These are phyloP conservation scores for Trametes punicea DNA, from an alignment of 768 basidiomycete species.

Conservation along the genomic window DNA sequence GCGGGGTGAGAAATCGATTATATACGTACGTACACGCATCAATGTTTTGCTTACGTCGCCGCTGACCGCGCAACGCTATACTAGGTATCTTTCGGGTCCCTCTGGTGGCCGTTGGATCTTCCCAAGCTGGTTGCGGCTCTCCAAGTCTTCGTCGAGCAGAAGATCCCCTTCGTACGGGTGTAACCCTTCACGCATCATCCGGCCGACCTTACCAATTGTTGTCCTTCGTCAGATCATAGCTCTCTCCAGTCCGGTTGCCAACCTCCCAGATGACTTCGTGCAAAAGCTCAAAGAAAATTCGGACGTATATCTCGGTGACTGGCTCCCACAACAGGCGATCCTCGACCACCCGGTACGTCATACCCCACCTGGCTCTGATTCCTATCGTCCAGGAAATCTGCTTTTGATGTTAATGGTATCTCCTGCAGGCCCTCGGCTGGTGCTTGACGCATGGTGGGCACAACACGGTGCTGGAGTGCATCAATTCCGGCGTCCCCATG, in stretches of 20 bases:
- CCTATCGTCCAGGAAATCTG: neutral
- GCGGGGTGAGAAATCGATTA: neutral
- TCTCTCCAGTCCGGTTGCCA: neutral
- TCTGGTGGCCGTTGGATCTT: constrained; percentile 6
- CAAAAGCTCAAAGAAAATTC: neutral
- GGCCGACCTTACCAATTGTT: neutral
- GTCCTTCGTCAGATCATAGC: neutral
- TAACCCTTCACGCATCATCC: neutral
- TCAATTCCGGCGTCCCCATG: constrained; percentile 2
- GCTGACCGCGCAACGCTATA: neutral
- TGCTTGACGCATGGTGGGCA: constrained; percentile 10
- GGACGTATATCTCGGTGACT: neutral
- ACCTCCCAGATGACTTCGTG: neutral
- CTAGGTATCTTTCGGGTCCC: constrained; percentile 1
- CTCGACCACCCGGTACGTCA: constrained; percentile 1
- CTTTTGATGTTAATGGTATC: neutral
- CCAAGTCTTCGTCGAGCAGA: neutral
- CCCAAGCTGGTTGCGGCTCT: neutral
- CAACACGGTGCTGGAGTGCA: constrained; percentile 5
- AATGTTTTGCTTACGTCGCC: too few species aligned
- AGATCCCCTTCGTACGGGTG: neutral
- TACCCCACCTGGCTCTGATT: neutral
- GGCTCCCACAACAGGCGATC: constrained; percentile 4
- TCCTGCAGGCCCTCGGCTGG: constrained; percentile 4
- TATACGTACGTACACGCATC: neutral